Evolutionary conservation across 2,329 filamentous ascomycete species (phyloP), one percentile per base, ranked within the genome.

Genomic region (Verticillium nubilum): DNA sequence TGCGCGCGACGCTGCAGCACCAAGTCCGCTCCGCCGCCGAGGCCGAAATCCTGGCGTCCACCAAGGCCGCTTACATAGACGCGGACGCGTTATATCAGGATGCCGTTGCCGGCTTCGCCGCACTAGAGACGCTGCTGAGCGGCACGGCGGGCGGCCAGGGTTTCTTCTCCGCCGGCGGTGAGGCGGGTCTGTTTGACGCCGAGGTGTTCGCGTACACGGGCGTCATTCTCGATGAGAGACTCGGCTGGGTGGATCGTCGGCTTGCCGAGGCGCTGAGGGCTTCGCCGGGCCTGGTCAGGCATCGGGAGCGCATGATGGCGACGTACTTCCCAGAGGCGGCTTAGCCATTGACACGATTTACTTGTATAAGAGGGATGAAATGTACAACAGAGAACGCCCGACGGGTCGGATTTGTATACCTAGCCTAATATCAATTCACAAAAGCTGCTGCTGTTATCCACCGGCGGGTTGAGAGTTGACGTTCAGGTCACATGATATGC

Each of bases 201-300:
- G 86, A 86, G 58, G 85, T 98, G 2, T 98, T 97, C 75, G 87
- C 92, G 3, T 99, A 97, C 73, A 93, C 91, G 0, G 86, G 96
- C 72, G 77, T 96, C 56, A 78, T 98, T 57, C 74, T 96, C 57
- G 86, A 90, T 61, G 80, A 86, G 68, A 62, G 62, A 7, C 63
- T 92, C 64, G 78, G 74, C 1, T 93, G 90, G 90, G 78, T 76
- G 60, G 85, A 90, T 59, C 81, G 80, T 61, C 77, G 79, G 58
- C 74, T 96, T 57, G 78, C 73, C 15, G 78, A 82, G 59, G 75
- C 83, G 56, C 69, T 96, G 60, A 73, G 71, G 57, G 76, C 76
- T 60, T 82, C 86, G 66, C 76, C 78, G 6, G 87, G 86, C 66
- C 77, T 97, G 63, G 83, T 89, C 60, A 75, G 62, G 52, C 78